Conservation (phyloP, 2,329 filamentous ascomycete genomes). For the Exophiala bonariae region DNA sequence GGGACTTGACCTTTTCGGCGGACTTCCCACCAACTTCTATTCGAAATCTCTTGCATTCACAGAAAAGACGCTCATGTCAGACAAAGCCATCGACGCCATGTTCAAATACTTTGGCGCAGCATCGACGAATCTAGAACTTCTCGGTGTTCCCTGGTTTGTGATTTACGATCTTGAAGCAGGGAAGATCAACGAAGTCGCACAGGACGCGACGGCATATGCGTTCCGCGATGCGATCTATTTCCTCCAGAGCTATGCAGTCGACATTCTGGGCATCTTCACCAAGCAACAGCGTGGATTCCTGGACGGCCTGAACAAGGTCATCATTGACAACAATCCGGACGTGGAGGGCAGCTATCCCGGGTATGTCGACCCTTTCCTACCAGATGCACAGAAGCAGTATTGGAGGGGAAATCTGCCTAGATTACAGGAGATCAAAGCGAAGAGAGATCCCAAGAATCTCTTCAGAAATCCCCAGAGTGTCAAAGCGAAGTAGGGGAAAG, state of each 20-base stretch:
- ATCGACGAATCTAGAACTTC: conserved; percentile 37
- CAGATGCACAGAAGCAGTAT: conserved; percentile 51
- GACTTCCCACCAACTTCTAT: conserved; percentile 54
- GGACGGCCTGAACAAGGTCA: conserved; percentile 49
- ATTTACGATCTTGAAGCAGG: conserved; percentile 65
- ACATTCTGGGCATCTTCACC: conserved; percentile 44
- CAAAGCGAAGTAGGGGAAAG: neutral
- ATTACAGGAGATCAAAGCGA: conserved; percentile 52
- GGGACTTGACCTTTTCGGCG: conserved; percentile 31
- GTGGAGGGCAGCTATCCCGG: conserved; percentile 60
- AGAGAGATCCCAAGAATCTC: conserved; percentile 54
- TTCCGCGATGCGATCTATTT: conserved; percentile 66
- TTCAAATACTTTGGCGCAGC: conserved; percentile 54
- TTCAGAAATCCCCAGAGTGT: conserved; percentile 61
- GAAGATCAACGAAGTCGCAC: conserved; percentile 57
- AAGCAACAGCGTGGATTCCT: conserved; percentile 53
- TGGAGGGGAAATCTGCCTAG: conserved; percentile 55
- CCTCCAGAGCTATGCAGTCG: conserved; percentile 62
- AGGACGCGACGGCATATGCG: conserved; percentile 60
- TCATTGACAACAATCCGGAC: conserved; percentile 40
- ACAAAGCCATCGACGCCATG: conserved; percentile 47
- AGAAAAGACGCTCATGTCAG: conserved; percentile 48
- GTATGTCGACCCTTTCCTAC: conserved; percentile 59
- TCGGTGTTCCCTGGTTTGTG: conserved; percentile 54
- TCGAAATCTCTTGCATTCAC: conserved; percentile 59